phyloP scores from a whole-genome alignment of 352 stramenopile species.

The Nothophytophthora sp. region DNA sequence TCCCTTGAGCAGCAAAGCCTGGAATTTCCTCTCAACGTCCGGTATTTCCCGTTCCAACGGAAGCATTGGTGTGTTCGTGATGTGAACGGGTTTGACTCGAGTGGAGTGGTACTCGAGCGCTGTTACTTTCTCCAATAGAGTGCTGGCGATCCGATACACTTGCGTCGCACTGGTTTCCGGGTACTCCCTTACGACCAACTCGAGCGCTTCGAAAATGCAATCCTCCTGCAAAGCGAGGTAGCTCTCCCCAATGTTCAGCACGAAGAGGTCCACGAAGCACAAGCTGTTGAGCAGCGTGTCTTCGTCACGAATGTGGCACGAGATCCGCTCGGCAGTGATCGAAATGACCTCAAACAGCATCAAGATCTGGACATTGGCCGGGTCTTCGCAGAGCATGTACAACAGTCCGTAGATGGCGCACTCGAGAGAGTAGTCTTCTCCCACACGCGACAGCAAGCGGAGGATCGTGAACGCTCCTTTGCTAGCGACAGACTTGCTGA shows the following conservation, averaged over 20 bases:
- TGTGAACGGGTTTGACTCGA: constrained; percentile 2
- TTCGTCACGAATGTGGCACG: constrained; percentile 27
- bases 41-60: not conserved
- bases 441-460: constrained; percentile 22
- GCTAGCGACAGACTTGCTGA: constrained; percentile 18
- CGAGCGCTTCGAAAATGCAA: constrained; percentile 19
- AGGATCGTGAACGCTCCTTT: constrained; percentile 31
- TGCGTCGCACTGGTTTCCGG: constrained; percentile 9
- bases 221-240: constrained; percentile 22
- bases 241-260: constrained; percentile 17
- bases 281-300: constrained; percentile 29
- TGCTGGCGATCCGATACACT: constrained; percentile 24
- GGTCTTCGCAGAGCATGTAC: constrained; percentile 34
- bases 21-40: constrained; percentile 18
- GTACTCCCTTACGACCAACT: constrained; percentile 19
- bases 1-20: constrained; percentile 22
- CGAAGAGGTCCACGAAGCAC: constrained; percentile 30
- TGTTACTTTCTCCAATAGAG: constrained; percentile 25
- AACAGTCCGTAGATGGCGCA: constrained; percentile 30
- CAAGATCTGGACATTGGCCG: constrained; percentile 25
- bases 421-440: constrained; percentile 26
- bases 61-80: not conserved
- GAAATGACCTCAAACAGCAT: constrained; percentile 41
- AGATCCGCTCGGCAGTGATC: constrained; percentile 32
- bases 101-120: constrained; percentile 16